phyloP scores from a whole-genome alignment of 805 yeast species.

The Saitoella complicata region DNA sequence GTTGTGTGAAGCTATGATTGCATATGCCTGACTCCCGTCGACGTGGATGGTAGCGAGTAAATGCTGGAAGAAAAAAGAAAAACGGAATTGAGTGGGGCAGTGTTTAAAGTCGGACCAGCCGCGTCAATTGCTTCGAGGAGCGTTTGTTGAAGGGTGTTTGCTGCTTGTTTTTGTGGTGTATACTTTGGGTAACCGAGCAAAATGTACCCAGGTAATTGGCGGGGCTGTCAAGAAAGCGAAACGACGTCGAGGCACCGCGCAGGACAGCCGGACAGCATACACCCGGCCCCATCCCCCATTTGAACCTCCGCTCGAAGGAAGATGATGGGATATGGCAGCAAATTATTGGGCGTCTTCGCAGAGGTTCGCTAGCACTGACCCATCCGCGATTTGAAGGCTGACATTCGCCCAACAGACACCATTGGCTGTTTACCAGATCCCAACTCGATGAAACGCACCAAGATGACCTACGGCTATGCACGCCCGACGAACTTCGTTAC shows the following conservation, averaged over 20 bases:
- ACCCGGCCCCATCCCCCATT: not conserved
- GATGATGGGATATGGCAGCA: constrained; percentile 11
- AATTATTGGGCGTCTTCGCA: constrained; percentile 23
- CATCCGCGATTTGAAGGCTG: not conserved
- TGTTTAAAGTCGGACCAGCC: too few species aligned
- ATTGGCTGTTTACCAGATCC: constrained; percentile 68
- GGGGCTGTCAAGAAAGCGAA: not conserved
- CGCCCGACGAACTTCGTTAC: constrained; percentile 31
- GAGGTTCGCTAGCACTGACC: constrained; percentile 15
- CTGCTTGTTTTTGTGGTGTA: too few species aligned
- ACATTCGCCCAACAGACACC: constrained; percentile 23
- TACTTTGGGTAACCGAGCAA: not conserved
- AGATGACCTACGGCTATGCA: constrained; percentile 17
- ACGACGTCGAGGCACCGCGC: not conserved
- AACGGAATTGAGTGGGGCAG: too few species aligned
- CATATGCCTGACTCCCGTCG: too few species aligned
- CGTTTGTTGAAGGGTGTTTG: too few species aligned
- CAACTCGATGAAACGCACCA: constrained; percentile 32
- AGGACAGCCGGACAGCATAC: not conserved
- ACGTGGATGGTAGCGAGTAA: too few species aligned
- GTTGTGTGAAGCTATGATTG: too few species aligned
- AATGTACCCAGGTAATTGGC: not conserved
- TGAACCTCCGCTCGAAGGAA: not conserved
- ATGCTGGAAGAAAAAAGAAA: too few species aligned
- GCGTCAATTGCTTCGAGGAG: too few species aligned